Evolutionary conservation across 805 yeast genomes (phyloP).

Genomic region (Cyberlindnera maclurae): DNA sequence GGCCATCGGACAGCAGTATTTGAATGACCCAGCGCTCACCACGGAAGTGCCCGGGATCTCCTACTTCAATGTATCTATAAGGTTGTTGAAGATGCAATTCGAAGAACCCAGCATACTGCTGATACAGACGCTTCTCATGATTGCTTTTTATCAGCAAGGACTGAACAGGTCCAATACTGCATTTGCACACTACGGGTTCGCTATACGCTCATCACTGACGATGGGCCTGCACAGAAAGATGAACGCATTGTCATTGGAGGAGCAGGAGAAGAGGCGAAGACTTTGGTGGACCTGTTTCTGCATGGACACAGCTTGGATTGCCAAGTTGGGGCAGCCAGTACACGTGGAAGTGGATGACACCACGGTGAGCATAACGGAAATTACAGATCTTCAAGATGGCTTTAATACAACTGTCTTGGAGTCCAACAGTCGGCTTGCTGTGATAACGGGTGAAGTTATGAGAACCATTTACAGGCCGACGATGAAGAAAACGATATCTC

Average conservation of each 20-base stretch:
- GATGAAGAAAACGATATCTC: conserved; percentile 22
- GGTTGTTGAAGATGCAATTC: conserved; percentile 23
- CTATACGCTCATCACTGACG: conserved; percentile 26
- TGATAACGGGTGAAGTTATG: conserved; percentile 26
- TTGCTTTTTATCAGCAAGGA: conserved; percentile 31
- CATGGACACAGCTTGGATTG: conserved; percentile 31
- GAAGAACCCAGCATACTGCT: conserved; percentile 28
- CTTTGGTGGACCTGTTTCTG: conserved; percentile 35
- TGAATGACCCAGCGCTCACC: conserved; percentile 8
- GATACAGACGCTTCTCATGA: conserved; percentile 28
- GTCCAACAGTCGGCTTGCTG: conserved; percentile 20
- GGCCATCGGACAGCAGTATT: conserved; percentile 25
- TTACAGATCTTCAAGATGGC: conserved; percentile 24
- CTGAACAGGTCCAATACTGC: conserved; percentile 30
- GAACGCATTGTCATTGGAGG: conserved; percentile 14
- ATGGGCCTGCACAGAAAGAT: conserved; percentile 27
- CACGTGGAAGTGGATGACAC: conserved; percentile 28
- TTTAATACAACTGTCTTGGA: conserved; percentile 24
- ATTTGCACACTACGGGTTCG: conserved; percentile 29
- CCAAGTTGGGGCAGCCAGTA: conserved; percentile 30
- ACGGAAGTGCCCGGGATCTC: conserved; percentile 21
- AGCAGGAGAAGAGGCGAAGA: conserved; percentile 27
- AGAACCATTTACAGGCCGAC: conserved; percentile 27
- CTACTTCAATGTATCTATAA: conserved; percentile 25
- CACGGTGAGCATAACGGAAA: conserved; percentile 23